Percentiles rank a stretch among this genome's conserved stretches.
Conservation (phyloP, 805 yeast species). For the Hanseniaspora vineae region DNA sequence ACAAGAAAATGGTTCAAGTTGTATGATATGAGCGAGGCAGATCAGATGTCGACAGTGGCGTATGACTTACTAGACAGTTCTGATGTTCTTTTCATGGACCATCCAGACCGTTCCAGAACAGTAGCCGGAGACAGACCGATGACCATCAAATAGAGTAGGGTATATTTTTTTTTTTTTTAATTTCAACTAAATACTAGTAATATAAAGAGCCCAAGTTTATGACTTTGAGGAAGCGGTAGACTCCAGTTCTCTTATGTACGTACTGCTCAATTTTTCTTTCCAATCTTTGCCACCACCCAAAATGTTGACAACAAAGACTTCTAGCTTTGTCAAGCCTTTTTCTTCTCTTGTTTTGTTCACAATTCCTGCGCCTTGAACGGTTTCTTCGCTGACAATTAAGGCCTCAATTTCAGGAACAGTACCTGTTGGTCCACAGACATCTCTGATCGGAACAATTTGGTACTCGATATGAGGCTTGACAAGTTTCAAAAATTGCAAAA, state of each 20-base stretch:
- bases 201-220: too few relatives aligned
- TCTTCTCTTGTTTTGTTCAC: constrained; percentile 55
- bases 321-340: constrained; percentile 40
- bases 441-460: constrained; percentile 54
- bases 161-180: too few relatives aligned
- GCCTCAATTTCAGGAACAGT: constrained; percentile 60
- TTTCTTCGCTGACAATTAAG: constrained; percentile 70
- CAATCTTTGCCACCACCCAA: constrained; percentile 53
- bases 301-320: constrained; percentile 43
- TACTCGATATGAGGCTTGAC: constrained; percentile 34
- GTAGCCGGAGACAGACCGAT: constrained; percentile 41
- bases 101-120: constrained; percentile 64
- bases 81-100: constrained; percentile 67
- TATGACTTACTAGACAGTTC: constrained; percentile 39
- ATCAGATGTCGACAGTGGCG: constrained; percentile 29
- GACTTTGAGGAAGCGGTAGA: constrained; percentile 1
- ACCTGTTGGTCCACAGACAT: constrained; percentile 92
- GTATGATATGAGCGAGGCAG: constrained; percentile 39
- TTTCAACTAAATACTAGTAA: too few relatives aligned
- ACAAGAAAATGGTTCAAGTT: constrained; percentile 26
- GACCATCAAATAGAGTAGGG: constrained; percentile 28
- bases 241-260: constrained; percentile 45
- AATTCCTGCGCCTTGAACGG: constrained; percentile 56
- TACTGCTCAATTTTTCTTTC: constrained; percentile 73
- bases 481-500: constrained; percentile 35